Evolutionary conservation across 2,329 filamentous ascomycete genomes (phyloP), one percentile per base, ranked within the genome.

Genomic region (Chrysosporium keratinophilum): DNA sequence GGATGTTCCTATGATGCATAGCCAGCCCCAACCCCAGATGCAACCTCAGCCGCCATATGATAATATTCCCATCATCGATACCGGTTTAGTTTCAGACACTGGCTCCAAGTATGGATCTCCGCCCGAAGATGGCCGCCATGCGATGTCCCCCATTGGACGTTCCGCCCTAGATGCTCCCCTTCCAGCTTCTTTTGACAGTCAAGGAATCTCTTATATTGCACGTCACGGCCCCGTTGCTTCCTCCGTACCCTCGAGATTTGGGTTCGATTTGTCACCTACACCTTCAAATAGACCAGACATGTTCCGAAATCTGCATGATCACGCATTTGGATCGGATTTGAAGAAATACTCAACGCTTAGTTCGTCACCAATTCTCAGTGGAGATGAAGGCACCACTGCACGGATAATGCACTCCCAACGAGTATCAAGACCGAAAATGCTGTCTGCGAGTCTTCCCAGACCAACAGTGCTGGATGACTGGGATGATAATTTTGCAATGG

Each of bases 101-200:
- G 78, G 76, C 28, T 81, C 79, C 14, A 78, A 78, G 58, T 95
- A 90, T 67, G 91, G 90, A 59, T 96, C 91, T 12, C 90, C 91
- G 7, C 81, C 84, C 50, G 87, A 89, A 61, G 80, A 85, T 52
- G 79, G 84, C 56, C 82, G 86, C n/a, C 77, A 90, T 39, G 86
- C 86, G 20, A 79, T 93, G 50, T 95, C 90, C 12, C 88, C 90
- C 0, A 79, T 79, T 48, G 80, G 81, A 50, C 78, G 76, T 61
- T 93, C 87, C n/a, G 87, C 94, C 12, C 79, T 96, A 58, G 91
- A 97, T 71, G 93, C 89, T 1, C 89, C 88, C 14, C 79, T 97
- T 7, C 93, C 93, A 1, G 88, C 90, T 7, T 97, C 91, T 0
- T 96, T 97, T 67, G 93, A 97, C 70, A 95, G 89, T 62, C 93